Evolutionary conservation across 495 filamentous ascomycete genomes (phyloP).

Genomic region (Chaetomium cochliodes): DNA sequence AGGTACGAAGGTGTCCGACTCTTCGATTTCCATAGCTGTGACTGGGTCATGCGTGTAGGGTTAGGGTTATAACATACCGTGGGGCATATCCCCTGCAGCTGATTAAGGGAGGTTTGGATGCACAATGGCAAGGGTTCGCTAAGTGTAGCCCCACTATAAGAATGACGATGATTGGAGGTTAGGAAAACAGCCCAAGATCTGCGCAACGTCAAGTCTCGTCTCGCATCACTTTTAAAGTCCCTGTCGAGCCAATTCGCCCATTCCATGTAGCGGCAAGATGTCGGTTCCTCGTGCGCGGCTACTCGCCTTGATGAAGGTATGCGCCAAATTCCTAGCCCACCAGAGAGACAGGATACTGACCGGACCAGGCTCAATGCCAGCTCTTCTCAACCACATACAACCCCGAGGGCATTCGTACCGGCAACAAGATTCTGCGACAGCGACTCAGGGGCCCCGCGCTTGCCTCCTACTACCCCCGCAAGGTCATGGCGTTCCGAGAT

Average conservation of each 20-base stretch:
- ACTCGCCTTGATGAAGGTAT: constrained; percentile 76
- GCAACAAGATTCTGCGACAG: constrained; percentile 86
- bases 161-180: constrained; percentile 16
- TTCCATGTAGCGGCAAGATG: constrained; percentile 54
- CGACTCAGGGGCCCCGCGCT: constrained; percentile 74
- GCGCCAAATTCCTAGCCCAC: not conserved
- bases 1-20: too few species aligned
- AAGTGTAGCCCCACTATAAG: not conserved
- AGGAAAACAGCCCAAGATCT: constrained; percentile 12
- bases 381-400: constrained; percentile 92
- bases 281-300: constrained; percentile 69
- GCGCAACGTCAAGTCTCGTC: constrained; percentile 22
- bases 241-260: constrained; percentile 8
- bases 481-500: constrained; percentile 65
- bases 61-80: too few species aligned
- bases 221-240: constrained; percentile 8
- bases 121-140: not conserved
- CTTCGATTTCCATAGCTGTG: too few species aligned
- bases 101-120: too few species aligned
- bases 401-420: constrained; percentile 71
- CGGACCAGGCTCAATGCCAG: constrained; percentile 74
- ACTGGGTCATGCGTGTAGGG: too few species aligned
- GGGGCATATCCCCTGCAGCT: too few species aligned
- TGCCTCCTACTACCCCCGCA: constrained; percentile 81
- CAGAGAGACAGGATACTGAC: constrained; percentile 12